Conservation (phyloP, 495 filamentous ascomycete genomes). For the Penicillium desertorum region DNA sequence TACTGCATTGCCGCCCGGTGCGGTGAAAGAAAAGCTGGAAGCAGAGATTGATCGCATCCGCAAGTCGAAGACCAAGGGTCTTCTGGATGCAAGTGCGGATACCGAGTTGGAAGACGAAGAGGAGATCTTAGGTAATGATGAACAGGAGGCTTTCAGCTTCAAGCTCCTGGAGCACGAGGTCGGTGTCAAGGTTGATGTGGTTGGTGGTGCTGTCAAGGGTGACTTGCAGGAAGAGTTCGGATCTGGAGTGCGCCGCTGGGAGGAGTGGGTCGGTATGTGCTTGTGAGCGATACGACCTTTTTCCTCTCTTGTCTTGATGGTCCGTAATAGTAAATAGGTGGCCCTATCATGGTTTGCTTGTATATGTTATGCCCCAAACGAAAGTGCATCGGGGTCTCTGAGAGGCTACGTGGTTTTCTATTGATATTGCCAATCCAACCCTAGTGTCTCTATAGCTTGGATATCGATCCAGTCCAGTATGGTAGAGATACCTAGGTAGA, state of each 20-base stretch:
- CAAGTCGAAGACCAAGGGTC: slow-evolving; percentile 70
- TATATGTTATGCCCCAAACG: slow-evolving; percentile 8
- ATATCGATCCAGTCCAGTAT: slow-evolving; percentile 27
- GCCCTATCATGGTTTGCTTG: background rate
- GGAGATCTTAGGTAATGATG: slow-evolving; percentile 76
- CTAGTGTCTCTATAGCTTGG: slow-evolving; percentile 16
- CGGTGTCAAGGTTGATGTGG: slow-evolving; percentile 68
- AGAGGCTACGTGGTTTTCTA: slow-evolving; percentile 3
- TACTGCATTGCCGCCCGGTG: slow-evolving; percentile 77
- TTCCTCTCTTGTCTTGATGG: background rate
- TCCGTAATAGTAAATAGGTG: slow-evolving; percentile 3
- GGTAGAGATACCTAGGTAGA: background rate
- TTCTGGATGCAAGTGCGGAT: slow-evolving; percentile 62
- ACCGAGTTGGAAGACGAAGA: slow-evolving; percentile 72
- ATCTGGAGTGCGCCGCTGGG: slow-evolving; percentile 75
- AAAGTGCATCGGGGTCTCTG: background rate
- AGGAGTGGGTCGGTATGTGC: slow-evolving; percentile 76
- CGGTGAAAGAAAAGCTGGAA: slow-evolving; percentile 76
- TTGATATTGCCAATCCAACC: slow-evolving; percentile 11
- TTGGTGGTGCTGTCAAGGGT: slow-evolving; percentile 75
- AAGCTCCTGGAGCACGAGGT: slow-evolving; percentile 77
- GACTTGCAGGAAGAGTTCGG: slow-evolving; percentile 54
- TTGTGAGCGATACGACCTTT: slow-evolving; percentile 38
- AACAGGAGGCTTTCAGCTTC: slow-evolving; percentile 73
- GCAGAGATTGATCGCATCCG: slow-evolving; percentile 79